Percentiles rank a stretch among this genome's conserved stretches.
These are phyloP conservation scores for Candida freyschussii DNA, from an alignment of 1,139 yeast genomes.

Conservation along the genomic window DNA sequence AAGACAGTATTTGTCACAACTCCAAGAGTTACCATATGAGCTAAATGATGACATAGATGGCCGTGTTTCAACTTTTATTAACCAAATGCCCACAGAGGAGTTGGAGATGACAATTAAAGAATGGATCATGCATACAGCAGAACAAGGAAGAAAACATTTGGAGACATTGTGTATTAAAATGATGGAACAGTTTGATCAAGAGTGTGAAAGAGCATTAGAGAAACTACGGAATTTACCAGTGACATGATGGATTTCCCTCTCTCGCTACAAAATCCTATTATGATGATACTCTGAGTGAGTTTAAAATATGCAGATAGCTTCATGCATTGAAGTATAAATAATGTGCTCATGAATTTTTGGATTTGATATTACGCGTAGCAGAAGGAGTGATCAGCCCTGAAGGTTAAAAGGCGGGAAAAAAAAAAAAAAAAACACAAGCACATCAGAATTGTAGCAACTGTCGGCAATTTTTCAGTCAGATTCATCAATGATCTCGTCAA, in stretches of 20 bases:
- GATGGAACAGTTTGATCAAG: constrained; percentile 39
- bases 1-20: constrained; percentile 30
- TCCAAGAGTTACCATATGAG: constrained; percentile 19
- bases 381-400: too few species aligned
- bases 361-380: too few species aligned
- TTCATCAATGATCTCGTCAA: constrained; percentile 8
- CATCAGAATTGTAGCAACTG: too few species aligned
- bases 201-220: constrained; percentile 39
- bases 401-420: too few species aligned
- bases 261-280: too few species aligned
- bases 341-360: too few species aligned
- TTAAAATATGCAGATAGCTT: too few species aligned
- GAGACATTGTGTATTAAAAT: constrained; percentile 36
- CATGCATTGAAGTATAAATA: too few species aligned
- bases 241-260: too few species aligned
- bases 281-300: too few species aligned
- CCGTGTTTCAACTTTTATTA: constrained; percentile 54
- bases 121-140: constrained; percentile 59
- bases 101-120: constrained; percentile 63
- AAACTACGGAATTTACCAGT: constrained; percentile 12
- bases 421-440: too few species aligned
- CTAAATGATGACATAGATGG: constrained; percentile 54
- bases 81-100: constrained; percentile 67
- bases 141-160: constrained; percentile 38
- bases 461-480: too few species aligned